Percentiles rank a stretch among this genome's conserved stretches.
Conservation (phyloP, 2,329 filamentous ascomycete species). For the Phialophora expanda region DNA sequence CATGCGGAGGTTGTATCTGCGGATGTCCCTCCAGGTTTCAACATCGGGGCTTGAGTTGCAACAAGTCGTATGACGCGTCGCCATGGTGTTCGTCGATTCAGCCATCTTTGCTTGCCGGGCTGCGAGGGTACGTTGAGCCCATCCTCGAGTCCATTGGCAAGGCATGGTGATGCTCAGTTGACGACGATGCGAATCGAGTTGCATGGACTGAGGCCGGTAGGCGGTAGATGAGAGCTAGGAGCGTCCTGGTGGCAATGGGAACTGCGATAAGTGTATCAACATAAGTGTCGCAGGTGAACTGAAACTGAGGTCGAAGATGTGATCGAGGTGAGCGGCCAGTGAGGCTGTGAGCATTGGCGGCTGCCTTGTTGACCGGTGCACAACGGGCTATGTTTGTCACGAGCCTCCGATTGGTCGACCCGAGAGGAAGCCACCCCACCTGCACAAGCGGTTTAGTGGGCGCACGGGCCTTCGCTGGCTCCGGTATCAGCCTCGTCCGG, state of each 20-base stretch:
- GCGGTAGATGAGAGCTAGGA: neutral
- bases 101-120: slow-evolving; percentile 15
- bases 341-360: slow-evolving; percentile 11
- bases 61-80: slow-evolving; percentile 21
- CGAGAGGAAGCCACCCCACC: neutral
- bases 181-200: slow-evolving; percentile 39
- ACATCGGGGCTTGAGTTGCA: slow-evolving; percentile 29
- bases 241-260: neutral
- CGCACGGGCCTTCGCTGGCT: neutral
- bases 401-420: neutral
- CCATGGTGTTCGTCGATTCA: neutral
- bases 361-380: neutral
- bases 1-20: slow-evolving; percentile 34
- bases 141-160: slow-evolving; percentile 34
- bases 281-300: neutral
- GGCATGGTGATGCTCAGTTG: slow-evolving; percentile 37
- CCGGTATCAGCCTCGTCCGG: neutral
- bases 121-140: neutral
- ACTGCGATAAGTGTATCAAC: neutral
- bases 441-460: neutral
- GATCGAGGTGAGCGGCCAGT: neutral
- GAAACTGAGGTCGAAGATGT: neutral
- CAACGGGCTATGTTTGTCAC: neutral
- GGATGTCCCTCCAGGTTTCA: slow-evolving; percentile 37
- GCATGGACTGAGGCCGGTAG: slow-evolving; percentile 28